These are phyloP conservation scores for Podila clonocystis DNA, from an alignment of 192 early-diverging fungal genomes.

Conservation along the genomic window DNA sequence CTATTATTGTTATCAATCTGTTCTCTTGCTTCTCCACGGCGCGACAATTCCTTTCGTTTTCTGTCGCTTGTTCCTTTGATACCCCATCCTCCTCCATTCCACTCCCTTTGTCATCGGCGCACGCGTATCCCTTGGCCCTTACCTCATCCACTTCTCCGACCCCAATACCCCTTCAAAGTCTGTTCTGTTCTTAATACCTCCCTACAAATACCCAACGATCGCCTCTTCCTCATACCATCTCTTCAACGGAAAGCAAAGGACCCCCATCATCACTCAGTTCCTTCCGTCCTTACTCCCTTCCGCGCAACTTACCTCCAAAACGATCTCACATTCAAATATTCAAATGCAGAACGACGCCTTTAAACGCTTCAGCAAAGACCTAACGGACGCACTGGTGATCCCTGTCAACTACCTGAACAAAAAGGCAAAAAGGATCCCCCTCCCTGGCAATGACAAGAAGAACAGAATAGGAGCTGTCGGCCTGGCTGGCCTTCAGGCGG, in stretches of 20 bases:
- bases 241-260: no score
- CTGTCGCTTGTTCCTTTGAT: not conserved
- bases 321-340: not conserved
- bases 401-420: conserved; percentile 45
- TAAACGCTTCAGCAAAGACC: conserved; percentile 31
- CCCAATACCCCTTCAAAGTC: no score
- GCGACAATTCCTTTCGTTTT: not conserved
- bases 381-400: conserved; percentile 35
- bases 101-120: no score
- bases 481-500: not conserved
- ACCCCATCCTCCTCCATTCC: not conserved
- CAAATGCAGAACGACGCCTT: conserved; percentile 40
- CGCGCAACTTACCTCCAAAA: not conserved
- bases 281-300: not conserved
- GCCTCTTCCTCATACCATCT: no score
- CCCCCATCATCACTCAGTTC: not conserved
- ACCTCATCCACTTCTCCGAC: no score
- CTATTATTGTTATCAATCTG: not conserved
- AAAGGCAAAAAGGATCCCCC: conserved; percentile 17
- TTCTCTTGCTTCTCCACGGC: not conserved
- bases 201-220: no score
- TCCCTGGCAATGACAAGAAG: conserved; percentile 9
- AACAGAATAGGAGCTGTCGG: not conserved
- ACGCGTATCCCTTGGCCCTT: no score
- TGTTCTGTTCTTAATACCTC: no score